Conservation (phyloP, 352 stramenopile species). For the Globisporangium radiosum region DNA sequence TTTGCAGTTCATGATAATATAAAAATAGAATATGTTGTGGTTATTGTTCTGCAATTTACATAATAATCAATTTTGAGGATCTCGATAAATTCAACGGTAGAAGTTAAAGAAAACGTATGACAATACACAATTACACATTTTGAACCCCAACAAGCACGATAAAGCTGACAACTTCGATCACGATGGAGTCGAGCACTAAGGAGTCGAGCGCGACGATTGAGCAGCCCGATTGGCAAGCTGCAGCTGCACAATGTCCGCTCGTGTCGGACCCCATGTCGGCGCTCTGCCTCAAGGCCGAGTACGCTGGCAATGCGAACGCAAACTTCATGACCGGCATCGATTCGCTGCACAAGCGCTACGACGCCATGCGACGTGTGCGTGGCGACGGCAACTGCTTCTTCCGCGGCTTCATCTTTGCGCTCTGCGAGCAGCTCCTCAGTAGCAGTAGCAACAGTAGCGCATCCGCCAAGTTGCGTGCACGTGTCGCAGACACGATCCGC, state of each 20-base stretch:
- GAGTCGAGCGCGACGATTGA: neutral
- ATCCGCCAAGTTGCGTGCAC: conserved; percentile 18
- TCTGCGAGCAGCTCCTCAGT: conserved; percentile 71
- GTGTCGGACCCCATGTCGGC: conserved; percentile 52
- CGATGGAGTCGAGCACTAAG: neutral
- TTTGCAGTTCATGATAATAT: too few species aligned
- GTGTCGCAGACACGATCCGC: conserved; percentile 58
- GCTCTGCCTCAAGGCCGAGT: conserved; percentile 59
- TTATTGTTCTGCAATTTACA: too few species aligned
- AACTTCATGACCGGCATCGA: conserved; percentile 75
- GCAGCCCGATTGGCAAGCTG: conserved; percentile 6
- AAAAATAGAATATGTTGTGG: too few species aligned
- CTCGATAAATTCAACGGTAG: too few species aligned
- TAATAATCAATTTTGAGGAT: too few species aligned
- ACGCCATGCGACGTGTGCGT: conserved; percentile 71
- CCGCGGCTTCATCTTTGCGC: conserved; percentile 83
- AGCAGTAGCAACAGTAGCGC: neutral
- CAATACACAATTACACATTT: too few species aligned
- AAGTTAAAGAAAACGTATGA: too few species aligned
- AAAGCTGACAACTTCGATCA: neutral
- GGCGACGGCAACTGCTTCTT: conserved; percentile 92
- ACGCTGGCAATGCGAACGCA: conserved; percentile 59
- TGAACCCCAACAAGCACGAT: neutral
- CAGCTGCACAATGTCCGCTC: conserved; percentile 20
- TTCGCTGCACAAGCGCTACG: conserved; percentile 57